A percentile compares a stretch with the other conserved stretches of the same genome.
phyloP scores from a whole-genome alignment of 495 filamentous ascomycete genomes.

The Thozetella sp. region DNA sequence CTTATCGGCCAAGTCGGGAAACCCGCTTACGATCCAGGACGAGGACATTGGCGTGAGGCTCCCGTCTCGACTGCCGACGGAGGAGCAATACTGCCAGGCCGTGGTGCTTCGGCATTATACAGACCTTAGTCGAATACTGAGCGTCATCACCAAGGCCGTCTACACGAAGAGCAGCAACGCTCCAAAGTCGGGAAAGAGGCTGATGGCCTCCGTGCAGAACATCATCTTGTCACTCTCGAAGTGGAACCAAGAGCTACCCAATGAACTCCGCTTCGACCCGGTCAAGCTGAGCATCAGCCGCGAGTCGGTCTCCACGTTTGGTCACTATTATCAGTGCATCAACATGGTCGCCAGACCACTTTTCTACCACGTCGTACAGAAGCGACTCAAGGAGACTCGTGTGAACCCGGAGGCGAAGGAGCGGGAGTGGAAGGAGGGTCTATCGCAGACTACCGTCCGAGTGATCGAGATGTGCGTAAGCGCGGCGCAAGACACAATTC shows the following conservation, averaged over 20 bases:
- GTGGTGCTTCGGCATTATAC: conserved; percentile 50
- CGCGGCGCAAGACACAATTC: conserved; percentile 44
- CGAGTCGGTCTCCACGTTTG: conserved; percentile 45
- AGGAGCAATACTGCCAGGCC: conserved; percentile 39
- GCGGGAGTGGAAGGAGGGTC: conserved; percentile 41
- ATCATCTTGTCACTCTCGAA: conserved; percentile 42
- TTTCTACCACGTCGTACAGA: conserved; percentile 50
- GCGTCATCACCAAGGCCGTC: conserved; percentile 45
- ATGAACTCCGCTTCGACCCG: conserved; percentile 45
- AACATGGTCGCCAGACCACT: conserved; percentile 53
- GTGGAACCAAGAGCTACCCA: conserved; percentile 42
- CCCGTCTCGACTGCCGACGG: conserved; percentile 27
- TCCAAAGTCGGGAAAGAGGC: conserved; percentile 39
- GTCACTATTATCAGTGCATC: conserved; percentile 53
- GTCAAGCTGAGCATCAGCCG: conserved; percentile 38
- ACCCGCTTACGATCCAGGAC: conserved; percentile 51
- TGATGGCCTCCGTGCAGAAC: conserved; percentile 45
- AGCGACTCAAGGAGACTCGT: conserved; percentile 30
- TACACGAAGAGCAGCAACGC: conserved; percentile 36
- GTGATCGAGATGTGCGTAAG: conserved; percentile 51
- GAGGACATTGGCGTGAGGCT: conserved; percentile 47
- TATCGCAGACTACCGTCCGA: conserved; percentile 39
- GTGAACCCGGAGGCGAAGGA: conserved; percentile 9
- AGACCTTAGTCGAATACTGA: conserved; percentile 43
- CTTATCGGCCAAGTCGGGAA: conserved; percentile 49